Conservation (phyloP, 2,329 filamentous ascomycete species). For the Phaeosphaeria sp. region DNA sequence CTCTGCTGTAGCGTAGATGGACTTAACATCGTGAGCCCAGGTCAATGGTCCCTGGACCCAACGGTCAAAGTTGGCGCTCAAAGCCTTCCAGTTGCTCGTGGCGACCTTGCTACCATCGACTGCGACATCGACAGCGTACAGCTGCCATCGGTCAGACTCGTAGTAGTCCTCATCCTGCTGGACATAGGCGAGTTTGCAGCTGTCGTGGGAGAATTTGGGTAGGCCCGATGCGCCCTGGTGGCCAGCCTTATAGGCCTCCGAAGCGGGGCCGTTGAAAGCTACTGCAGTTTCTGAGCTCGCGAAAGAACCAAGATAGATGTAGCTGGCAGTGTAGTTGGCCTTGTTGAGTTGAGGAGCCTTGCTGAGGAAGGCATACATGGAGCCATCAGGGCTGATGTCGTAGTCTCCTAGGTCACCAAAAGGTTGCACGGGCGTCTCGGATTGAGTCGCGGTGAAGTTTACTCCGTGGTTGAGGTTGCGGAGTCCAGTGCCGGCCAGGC, state of each 20-base stretch:
- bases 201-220: conserved; percentile 78
- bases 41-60: conserved; percentile 35
- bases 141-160: conserved; percentile 77
- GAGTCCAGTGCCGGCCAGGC: conserved; percentile 42
- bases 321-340: conserved; percentile 79
- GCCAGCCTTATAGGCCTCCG: conserved; percentile 39
- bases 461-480: conserved; percentile 68
- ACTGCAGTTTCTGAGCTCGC: conserved; percentile 58
- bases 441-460: conserved; percentile 56
- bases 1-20: conserved; percentile 42
- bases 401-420: conserved; percentile 82
- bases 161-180: conserved; percentile 69
- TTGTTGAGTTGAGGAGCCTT: conserved; percentile 75
- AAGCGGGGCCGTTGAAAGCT: conserved; percentile 43
- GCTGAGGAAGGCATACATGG: conserved; percentile 69
- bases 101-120: conserved; percentile 23
- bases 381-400: conserved; percentile 70
- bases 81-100: conserved; percentile 38
- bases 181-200: conserved; percentile 79
- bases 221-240: conserved; percentile 69
- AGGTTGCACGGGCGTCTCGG: conserved; percentile 74
- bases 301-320: conserved; percentile 77
- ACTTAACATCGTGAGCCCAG: conserved; percentile 42
- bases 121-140: conserved; percentile 42
- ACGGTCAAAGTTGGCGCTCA: conserved; percentile 40